phyloP scores from a whole-genome alignment of 176 grass and related monocot species.

The Thalia dealbata region DNA sequence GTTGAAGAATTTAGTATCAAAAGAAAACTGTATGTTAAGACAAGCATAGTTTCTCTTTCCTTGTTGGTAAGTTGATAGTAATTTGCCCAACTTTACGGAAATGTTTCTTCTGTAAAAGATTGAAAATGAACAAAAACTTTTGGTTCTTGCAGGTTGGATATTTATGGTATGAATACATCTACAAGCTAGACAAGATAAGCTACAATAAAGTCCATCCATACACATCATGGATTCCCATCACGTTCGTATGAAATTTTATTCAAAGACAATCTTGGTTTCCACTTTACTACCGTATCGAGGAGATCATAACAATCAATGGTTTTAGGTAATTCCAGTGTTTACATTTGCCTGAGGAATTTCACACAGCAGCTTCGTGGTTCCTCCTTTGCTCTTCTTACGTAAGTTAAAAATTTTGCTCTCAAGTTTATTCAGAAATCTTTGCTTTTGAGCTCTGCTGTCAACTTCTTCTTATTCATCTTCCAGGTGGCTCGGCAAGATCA shows the following conservation, averaged over 20 bases:
- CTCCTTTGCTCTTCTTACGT: constrained; percentile 17
- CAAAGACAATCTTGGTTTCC: not conserved
- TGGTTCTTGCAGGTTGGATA: constrained; percentile 11
- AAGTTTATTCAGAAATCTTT: not conserved
- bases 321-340: constrained; percentile 10
- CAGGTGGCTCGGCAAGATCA: constrained; percentile 18
- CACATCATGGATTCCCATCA: constrained; percentile 21
- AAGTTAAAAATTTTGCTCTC: not conserved
- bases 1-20: constrained; percentile 12
- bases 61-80: constrained; percentile 8
- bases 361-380: constrained; percentile 16
- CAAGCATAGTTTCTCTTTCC: constrained; percentile 12
- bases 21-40: constrained; percentile 13
- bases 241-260: constrained; percentile 5
- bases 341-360: constrained; percentile 20
- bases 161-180: constrained; percentile 22
- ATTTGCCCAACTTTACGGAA: not conserved
- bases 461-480: not conserved
- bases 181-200: constrained; percentile 15
- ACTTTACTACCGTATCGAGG: not conserved
- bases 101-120: not conserved
- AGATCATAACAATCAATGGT: constrained; percentile 1
- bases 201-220: constrained; percentile 21
- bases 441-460: not conserved
- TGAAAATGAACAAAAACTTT: not conserved